Evolutionary conservation across 129 eudicot genomes (phyloP), one percentile per base, ranked within the genome.

Genomic region (Lactuca saligna): DNA sequence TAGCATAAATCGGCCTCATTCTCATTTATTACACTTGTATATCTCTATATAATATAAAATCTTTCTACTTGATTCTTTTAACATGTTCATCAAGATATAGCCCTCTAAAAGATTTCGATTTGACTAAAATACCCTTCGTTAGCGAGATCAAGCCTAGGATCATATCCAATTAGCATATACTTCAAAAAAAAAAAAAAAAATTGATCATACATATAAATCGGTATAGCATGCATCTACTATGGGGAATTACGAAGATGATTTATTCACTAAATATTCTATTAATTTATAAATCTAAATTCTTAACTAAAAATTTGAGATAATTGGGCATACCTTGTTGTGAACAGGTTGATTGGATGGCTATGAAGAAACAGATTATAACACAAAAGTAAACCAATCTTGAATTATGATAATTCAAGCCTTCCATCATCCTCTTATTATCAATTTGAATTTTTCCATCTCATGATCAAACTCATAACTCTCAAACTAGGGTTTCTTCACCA

Each of bases 261-360:
- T 12, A 63, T 10, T 54, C 32, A 50, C 44, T 54, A 39, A 49
- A 65, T 13, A 3, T 64, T 31, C 14, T 13, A 17, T 60, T 7
- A 13, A 8, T 38, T n/a, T 7, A 10, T 38, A 10, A 37, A 51
- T 35, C 35, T 37, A 31, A 17, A 11, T 72, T 38, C 11, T 7
- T 12, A 39, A 76, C 3, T 17, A 4, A 38, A 17, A 31, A 41
- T 57, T 42, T 48, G 29, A 71, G 69, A 66, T 79, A 38, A 66
- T 39, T 48, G 29, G 13, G 35, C 66, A 12, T 79, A 83, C 93
- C 93, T 86, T 83, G 63, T 74, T 85, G 88, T 61, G 92, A 82
- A 72, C 20, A 62, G 80, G 67, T 69, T 71, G 84, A 58, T 63
- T 70, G 86, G 75, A 79, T 31, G 35, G 61, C 70, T 64, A 83